Percentiles rank a stretch among this genome's conserved stretches.
Conservation (phyloP, 2,329 filamentous ascomycete species). For the Pseudogymnoascus destructans region DNA sequence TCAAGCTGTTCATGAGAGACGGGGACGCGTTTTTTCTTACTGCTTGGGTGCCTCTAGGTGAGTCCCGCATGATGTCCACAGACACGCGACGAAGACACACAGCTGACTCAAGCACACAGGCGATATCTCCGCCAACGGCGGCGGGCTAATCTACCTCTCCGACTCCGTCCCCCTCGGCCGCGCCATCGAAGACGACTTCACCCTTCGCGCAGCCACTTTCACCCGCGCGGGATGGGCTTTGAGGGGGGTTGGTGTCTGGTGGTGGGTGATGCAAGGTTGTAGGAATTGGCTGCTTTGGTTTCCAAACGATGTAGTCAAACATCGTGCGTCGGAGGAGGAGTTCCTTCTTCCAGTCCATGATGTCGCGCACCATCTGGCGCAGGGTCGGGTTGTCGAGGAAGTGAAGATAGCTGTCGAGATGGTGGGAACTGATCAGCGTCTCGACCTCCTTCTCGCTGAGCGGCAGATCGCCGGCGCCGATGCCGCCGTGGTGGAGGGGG, state of each 20-base stretch:
- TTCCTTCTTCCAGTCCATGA: conserved; percentile 40
- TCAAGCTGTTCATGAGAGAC: conserved; percentile 37
- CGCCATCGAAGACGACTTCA: conserved; percentile 30
- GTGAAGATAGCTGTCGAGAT: not conserved
- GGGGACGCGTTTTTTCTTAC: conserved; percentile 36
- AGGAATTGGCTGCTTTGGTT: no score
- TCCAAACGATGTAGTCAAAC: no score
- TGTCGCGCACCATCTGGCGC: conserved; percentile 34
- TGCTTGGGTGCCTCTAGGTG: conserved; percentile 39
- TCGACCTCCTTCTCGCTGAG: conserved; percentile 4
- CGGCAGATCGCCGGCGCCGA: not conserved
- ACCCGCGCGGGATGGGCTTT: conserved; percentile 27
- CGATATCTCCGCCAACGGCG: conserved; percentile 26
- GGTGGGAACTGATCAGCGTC: not conserved
- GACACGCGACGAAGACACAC: not conserved
- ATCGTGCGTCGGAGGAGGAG: conserved; percentile 35
- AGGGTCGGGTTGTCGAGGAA: conserved; percentile 31
- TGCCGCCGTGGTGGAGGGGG: conserved; percentile 1
- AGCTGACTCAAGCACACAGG: conserved; percentile 22
- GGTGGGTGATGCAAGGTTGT: no score
- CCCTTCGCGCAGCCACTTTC: conserved; percentile 6
- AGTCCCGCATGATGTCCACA: conserved; percentile 9
- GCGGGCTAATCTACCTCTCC: conserved; percentile 32
- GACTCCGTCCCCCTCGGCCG: conserved; percentile 27
- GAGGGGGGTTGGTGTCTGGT: no score